Percentiles rank a stretch among this genome's conserved stretches.
These are phyloP conservation scores for Apiospora pterosperma DNA, from an alignment of 2,329 filamentous ascomycete species.

Conservation along the genomic window DNA sequence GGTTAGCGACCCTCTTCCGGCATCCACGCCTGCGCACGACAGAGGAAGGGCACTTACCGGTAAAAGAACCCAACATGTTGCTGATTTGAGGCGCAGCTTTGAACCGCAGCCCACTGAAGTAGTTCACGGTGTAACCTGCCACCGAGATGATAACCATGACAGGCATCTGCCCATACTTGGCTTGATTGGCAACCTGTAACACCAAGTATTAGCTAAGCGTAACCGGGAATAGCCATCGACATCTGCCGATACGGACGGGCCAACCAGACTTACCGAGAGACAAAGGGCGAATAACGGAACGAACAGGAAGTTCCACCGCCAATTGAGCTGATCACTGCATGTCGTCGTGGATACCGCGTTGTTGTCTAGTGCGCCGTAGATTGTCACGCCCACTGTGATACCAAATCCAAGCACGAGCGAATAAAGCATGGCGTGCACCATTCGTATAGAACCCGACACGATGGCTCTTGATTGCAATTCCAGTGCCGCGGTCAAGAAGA, in stretches of 20 bases:
- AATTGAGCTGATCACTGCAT: conserved; percentile 25
- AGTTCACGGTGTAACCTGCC: conserved; percentile 73
- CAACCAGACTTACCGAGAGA: conserved; percentile 9
- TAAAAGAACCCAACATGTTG: conserved; percentile 71
- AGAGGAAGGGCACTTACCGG: neutral
- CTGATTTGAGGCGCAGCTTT: conserved; percentile 69
- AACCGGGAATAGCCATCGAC: too few species aligned
- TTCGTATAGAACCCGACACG: conserved; percentile 67
- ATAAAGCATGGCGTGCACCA: conserved; percentile 74
- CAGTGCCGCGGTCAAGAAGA: conserved; percentile 48
- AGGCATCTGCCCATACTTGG: conserved; percentile 76
- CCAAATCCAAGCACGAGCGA: conserved; percentile 70
- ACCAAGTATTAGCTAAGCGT: conserved; percentile 45
- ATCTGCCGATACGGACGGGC: conserved; percentile 10
- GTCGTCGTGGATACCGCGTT: conserved; percentile 32
- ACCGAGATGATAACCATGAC: conserved; percentile 73
- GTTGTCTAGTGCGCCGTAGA: conserved; percentile 42
- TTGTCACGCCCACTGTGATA: conserved; percentile 49
- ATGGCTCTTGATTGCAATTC: conserved; percentile 68
- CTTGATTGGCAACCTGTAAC: conserved; percentile 65
- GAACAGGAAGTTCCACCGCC: conserved; percentile 60
- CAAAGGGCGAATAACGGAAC: conserved; percentile 72
- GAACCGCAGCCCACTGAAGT: conserved; percentile 65
- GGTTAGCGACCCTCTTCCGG: neutral
- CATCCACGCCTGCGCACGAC: neutral